A percentile compares a stretch with the other conserved stretches of the same genome.
phyloP scores from a whole-genome alignment of 495 filamentous ascomycete genomes.

The Podospora conica region DNA sequence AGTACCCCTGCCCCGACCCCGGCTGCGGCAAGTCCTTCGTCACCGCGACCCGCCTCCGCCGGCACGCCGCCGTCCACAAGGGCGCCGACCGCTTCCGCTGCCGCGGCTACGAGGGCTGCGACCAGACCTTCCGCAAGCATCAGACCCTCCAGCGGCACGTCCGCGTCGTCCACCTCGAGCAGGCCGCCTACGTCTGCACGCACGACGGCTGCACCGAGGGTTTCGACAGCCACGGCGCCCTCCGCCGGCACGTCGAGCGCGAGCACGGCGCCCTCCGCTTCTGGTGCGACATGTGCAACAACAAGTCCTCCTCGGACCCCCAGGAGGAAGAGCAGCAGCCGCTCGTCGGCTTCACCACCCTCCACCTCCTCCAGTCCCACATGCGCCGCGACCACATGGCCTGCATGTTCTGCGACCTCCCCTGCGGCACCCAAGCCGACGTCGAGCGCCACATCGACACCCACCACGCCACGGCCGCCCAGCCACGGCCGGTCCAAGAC shows the following conservation, averaged over 20 bases:
- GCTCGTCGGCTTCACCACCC: conserved; percentile 61
- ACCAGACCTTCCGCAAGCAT: conserved; percentile 79
- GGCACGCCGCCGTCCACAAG: conserved; percentile 63
- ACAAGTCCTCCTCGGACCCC: conserved; percentile 8
- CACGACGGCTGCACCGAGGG: conserved; percentile 59
- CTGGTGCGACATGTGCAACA: conserved; percentile 62
- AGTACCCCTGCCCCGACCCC: conserved; percentile 61
- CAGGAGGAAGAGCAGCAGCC: conserved; percentile 18
- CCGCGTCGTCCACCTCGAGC: conserved; percentile 59
- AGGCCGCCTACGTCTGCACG: conserved; percentile 63
- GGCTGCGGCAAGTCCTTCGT: conserved; percentile 77
- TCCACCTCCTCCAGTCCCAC: conserved; percentile 63
- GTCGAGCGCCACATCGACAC: conserved; percentile 66
- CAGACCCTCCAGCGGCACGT: conserved; percentile 82
- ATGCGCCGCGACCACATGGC: conserved; percentile 62
- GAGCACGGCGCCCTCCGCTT: conserved; percentile 64
- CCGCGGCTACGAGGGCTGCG: conserved; percentile 65
- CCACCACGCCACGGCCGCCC: conserved; percentile 47
- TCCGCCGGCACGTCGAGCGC: conserved; percentile 64
- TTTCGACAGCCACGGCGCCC: conserved; percentile 62
- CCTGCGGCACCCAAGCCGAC: conserved; percentile 53
- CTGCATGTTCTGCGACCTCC: conserved; percentile 65
- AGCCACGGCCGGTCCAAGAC: conserved; percentile 51
- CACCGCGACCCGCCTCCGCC: conserved; percentile 63
- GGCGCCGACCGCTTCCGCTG: conserved; percentile 65